phyloP scores from a whole-genome alignment of 257 asterid genomes.

The Misopates orontium region DNA sequence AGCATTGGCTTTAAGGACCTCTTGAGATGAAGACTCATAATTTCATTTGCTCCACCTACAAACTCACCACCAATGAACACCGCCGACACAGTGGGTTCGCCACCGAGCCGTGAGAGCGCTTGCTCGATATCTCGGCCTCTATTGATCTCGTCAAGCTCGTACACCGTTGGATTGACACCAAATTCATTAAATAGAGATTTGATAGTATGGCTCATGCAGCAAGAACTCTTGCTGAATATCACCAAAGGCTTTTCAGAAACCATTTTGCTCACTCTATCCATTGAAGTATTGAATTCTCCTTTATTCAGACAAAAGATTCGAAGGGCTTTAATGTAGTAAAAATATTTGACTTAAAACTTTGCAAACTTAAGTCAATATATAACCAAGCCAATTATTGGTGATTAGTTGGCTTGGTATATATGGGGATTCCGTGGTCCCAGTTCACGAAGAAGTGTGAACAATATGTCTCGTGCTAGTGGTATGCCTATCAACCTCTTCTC shows the following conservation, averaged over 20 bases:
- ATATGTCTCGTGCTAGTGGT: conserved; percentile 29
- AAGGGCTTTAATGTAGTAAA: not conserved
- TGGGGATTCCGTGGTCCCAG: too few relatives aligned
- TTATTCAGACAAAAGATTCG: not conserved
- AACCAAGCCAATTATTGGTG: too few relatives aligned
- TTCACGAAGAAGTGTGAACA: too few relatives aligned
- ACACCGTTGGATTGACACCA: conserved; percentile 57
- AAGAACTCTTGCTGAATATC: conserved; percentile 68
- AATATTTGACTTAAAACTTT: not conserved
- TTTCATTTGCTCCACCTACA: conserved; percentile 73
- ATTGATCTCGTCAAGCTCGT: conserved; percentile 71
- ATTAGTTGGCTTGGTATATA: conserved; percentile 30
- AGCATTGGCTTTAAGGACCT: conserved; percentile 69
- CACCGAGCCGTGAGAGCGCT: conserved; percentile 47
- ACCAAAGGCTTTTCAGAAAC: conserved; percentile 74
- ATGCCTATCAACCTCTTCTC: too few relatives aligned
- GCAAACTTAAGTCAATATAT: too few relatives aligned
- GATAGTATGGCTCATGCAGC: conserved; percentile 71
- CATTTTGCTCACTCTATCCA: conserved; percentile 67
- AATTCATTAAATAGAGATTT: conserved; percentile 63
- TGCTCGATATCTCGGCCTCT: conserved; percentile 73
- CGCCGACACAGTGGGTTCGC: conserved; percentile 58
- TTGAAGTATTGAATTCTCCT: conserved; percentile 20
- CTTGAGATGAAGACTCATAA: conserved; percentile 75
- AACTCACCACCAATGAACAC: conserved; percentile 72